Conservation (phyloP, 208 protist genomes). For the Crithidia sp. region DNA sequence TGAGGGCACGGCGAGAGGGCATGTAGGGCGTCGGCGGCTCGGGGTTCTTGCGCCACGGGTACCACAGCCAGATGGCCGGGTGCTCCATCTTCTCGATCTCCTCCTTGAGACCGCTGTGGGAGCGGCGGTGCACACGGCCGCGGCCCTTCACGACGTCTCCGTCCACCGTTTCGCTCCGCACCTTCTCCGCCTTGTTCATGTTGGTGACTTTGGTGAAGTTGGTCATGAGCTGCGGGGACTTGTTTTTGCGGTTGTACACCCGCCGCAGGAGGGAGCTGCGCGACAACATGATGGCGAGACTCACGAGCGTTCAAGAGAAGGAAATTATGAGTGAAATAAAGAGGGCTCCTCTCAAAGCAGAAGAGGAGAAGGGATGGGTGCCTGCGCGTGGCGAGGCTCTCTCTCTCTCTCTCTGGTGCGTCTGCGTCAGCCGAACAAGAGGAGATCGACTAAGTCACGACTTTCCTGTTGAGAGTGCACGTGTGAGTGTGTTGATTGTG, state of each 20-base stretch:
- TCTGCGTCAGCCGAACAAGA: too few species aligned
- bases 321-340: too few species aligned
- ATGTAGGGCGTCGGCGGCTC: constrained; percentile 90
- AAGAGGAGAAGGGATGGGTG: too few species aligned
- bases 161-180: constrained; percentile 69
- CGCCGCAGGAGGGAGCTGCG: constrained; percentile 43
- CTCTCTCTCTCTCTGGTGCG: too few species aligned
- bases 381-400: too few species aligned
- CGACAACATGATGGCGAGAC: constrained; percentile 46
- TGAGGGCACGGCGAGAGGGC: constrained; percentile 86
- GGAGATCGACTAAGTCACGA: too few species aligned
- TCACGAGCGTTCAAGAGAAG: background rate
- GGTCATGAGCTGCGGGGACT: constrained; percentile 72
- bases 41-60: constrained; percentile 92
- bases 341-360: too few species aligned
- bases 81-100: constrained; percentile 89
- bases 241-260: constrained; percentile 63
- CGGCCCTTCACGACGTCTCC: constrained; percentile 86
- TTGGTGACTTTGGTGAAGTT: constrained; percentile 82
- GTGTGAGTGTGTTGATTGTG: too few species aligned
- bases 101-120: constrained; percentile 84
- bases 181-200: constrained; percentile 84
- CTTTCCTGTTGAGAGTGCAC: too few species aligned
- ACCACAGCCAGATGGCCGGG: constrained; percentile 92
- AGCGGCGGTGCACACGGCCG: constrained; percentile 78